Evolutionary conservation across 345 rosid genomes (phyloP), one percentile per base, ranked within the genome.

Genomic region (Lumnitzera littorea): DNA sequence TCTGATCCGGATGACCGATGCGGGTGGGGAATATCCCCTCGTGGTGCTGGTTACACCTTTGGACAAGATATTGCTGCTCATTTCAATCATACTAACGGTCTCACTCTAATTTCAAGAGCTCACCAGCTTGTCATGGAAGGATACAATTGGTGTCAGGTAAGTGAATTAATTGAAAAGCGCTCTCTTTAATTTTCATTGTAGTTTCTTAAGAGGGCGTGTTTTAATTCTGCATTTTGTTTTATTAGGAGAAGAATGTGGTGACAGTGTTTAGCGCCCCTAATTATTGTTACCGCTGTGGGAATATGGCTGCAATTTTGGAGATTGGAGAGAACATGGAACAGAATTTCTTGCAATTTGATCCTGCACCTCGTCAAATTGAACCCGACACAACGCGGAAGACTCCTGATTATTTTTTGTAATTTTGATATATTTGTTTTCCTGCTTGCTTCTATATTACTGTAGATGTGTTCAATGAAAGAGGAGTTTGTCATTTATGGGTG

Each of bases 21-120:
- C 63, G 95, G 98, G 31, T 91, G 98, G 98, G 96, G 98, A 17
- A 91, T 91, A 65, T 89, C 98, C 53, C 98, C 98, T n/a, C 95
- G 96, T 57, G 96, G 98, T 53, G 98, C 98, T 57, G 95, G 98
- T 53, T 91, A 91, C 68, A 91, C 98, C 1, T 91, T 91, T 57
- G 95, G 95, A 53, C 96, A 90, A 74, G 99, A 94, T 71, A 91
- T 91, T 41, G 98, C 98, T 27, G 64, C 76, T 50, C 84, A 82
- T 46, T 91, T 89, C 80, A 89, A 91, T 71, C 92, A 85, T 64
- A 83, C 89, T 20, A 91, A 91, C 71, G 98, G 98, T 50, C 96
- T 86, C 51, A 58, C 76, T 56, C 78, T 91, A 65, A 88, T 91
- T 59, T 91, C 98, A 48, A 83, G 98, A 68, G 98, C 98, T 61